A percentile compares a stretch with the other conserved stretches of the same genome.
Evolutionary conservation across 148 eudicot species (phyloP).

Genomic region (Heliamphora exappendiculata): DNA sequence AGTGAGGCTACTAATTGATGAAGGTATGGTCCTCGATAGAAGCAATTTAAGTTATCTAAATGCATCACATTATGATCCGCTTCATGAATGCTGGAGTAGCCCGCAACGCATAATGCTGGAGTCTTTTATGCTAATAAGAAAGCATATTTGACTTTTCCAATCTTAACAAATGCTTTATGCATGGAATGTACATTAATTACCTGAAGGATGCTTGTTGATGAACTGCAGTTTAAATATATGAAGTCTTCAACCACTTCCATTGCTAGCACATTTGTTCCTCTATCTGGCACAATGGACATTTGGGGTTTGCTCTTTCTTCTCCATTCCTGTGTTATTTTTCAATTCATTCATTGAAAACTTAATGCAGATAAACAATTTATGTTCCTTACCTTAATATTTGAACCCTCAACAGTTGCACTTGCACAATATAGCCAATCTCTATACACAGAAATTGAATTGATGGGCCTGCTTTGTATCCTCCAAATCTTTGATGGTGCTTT

Average conservation of each 20-base stretch:
- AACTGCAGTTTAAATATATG: conserved; percentile 40
- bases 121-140: no score
- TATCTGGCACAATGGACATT: conserved; percentile 34
- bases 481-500: conserved; percentile 44
- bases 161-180: background rate
- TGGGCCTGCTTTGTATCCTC: conserved; percentile 41
- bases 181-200: conserved; percentile 14
- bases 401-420: conserved; percentile 36
- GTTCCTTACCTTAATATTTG: conserved; percentile 37
- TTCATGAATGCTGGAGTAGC: background rate
- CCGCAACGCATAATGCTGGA: background rate
- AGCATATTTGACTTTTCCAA: background rate
- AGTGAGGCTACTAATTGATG: background rate
- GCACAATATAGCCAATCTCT: conserved; percentile 55
- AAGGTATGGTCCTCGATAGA: background rate
- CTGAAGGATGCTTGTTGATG: conserved; percentile 39
- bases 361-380: background rate
- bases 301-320: conserved; percentile 35
- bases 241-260: conserved; percentile 61
- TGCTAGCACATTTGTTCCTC: conserved; percentile 31
- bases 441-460: conserved; percentile 29
- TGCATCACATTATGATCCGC: background rate
- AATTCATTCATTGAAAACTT: background rate
- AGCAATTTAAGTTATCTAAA: background rate
- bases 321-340: conserved; percentile 39